These are phyloP conservation scores for Helianthus annuus DNA, from an alignment of 129 eudicot genomes.

Conservation along the genomic window DNA sequence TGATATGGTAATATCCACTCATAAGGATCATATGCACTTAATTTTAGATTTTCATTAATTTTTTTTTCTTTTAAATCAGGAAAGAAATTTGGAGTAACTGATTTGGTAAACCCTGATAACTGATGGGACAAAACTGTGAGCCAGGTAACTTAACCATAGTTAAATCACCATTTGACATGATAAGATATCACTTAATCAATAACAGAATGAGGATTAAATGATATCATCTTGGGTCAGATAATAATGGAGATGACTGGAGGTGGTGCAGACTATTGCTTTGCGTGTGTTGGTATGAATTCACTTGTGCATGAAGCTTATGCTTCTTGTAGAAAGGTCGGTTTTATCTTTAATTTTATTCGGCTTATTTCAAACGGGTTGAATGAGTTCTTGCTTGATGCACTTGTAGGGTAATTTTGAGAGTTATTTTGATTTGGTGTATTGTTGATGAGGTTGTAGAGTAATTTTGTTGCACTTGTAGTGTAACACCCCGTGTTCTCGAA, in stretches of 20 bases:
- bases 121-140: slow-evolving; percentile 66
- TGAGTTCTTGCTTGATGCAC: too few species aligned
- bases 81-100: slow-evolving; percentile 81
- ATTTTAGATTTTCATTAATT: slow-evolving; percentile 21
- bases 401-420: too few species aligned
- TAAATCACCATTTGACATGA: background rate
- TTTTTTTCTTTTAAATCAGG: slow-evolving; percentile 51
- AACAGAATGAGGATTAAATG: background rate
- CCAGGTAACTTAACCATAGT: slow-evolving; percentile 49
- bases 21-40: slow-evolving; percentile 8
- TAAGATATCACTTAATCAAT: background rate
- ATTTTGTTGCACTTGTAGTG: too few species aligned
- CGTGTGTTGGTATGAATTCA: too few species aligned
- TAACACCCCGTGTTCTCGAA: too few species aligned
- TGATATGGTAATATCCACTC: background rate
- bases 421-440: too few species aligned
- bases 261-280: slow-evolving; percentile 97
- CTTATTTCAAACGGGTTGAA: too few species aligned
- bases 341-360: too few species aligned
- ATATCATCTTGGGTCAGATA: slow-evolving; percentile 33
- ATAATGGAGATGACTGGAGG: slow-evolving; percentile 76
- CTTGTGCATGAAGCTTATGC: too few species aligned
- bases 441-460: too few species aligned
- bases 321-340: too few species aligned
- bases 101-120: slow-evolving; percentile 62